Conservation (phyloP, 306 rosid genomes). For the Trifolium subterraneum region DNA sequence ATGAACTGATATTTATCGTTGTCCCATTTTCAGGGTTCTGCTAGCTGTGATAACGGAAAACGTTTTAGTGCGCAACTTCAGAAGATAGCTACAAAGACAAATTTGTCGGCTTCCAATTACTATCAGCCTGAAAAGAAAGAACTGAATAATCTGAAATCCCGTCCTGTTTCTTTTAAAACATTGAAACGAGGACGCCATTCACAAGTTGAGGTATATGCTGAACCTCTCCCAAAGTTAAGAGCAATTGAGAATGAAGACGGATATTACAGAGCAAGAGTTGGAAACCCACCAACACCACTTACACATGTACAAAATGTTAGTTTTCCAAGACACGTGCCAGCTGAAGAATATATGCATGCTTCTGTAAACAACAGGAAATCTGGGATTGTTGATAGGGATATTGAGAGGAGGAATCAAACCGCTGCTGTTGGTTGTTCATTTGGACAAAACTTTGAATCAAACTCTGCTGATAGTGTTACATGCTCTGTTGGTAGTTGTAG, state of each 20-base stretch:
- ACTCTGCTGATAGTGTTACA: slow-evolving; percentile 57
- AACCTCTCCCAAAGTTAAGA: slow-evolving; percentile 63
- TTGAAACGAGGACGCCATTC: slow-evolving; percentile 65
- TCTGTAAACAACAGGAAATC: slow-evolving; percentile 51
- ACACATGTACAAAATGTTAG: slow-evolving; percentile 54
- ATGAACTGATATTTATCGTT: slow-evolving; percentile 34
- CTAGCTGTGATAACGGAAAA: slow-evolving; percentile 53
- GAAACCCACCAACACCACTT: slow-evolving; percentile 47
- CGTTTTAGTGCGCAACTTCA: slow-evolving; percentile 51
- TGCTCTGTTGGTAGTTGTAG: slow-evolving; percentile 97
- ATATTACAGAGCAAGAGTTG: slow-evolving; percentile 51
- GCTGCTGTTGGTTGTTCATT: slow-evolving; percentile 56
- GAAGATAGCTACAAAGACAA: slow-evolving; percentile 50
- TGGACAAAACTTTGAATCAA: slow-evolving; percentile 54
- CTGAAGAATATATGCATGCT: slow-evolving; percentile 52
- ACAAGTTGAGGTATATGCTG: slow-evolving; percentile 59
- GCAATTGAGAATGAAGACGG: slow-evolving; percentile 59
- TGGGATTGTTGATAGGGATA: slow-evolving; percentile 47
- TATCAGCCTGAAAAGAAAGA: slow-evolving; percentile 45
- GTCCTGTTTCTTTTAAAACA: slow-evolving; percentile 50
- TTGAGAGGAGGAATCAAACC: slow-evolving; percentile 55
- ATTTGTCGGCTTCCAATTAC: slow-evolving; percentile 41
- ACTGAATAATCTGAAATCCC: slow-evolving; percentile 43
- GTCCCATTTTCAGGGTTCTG: slow-evolving; percentile 61
- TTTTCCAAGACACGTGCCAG: slow-evolving; percentile 54